phyloP scores from a whole-genome alignment of 805 yeast genomes.

The Kazachstania taianensis region DNA sequence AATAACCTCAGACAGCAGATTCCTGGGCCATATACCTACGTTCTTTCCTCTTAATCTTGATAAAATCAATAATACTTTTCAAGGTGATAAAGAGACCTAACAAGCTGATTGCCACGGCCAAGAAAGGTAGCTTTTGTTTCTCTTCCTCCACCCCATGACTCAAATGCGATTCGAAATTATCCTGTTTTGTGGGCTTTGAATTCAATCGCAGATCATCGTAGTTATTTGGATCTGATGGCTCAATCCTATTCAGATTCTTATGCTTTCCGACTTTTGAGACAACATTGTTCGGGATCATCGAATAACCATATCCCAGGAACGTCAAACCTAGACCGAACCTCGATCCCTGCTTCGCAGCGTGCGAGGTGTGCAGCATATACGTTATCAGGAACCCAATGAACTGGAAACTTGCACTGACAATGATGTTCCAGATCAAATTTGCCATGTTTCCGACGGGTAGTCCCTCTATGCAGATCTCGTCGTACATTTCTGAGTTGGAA shows the following conservation, averaged over 20 bases:
- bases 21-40: conserved; percentile 26
- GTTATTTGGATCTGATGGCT: conserved; percentile 50
- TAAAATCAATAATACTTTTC: conserved; percentile 64
- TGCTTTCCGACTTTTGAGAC: conserved; percentile 24
- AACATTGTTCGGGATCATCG: conserved; percentile 40
- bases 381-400: conserved; percentile 88
- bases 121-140: conserved; percentile 35
- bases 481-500: conserved; percentile 47
- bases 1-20: conserved; percentile 6
- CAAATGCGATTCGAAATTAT: conserved; percentile 22
- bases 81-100: conserved; percentile 57
- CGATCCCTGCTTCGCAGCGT: conserved; percentile 94
- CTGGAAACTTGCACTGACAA: conserved; percentile 86
- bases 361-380: conserved; percentile 86
- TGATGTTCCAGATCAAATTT: conserved; percentile 79
- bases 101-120: conserved; percentile 54
- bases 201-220: conserved; percentile 33
- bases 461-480: conserved; percentile 90
- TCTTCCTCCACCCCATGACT: conserved; percentile 27
- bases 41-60: conserved; percentile 70
- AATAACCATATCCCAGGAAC: conserved; percentile 58
- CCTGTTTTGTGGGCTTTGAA: conserved; percentile 16
- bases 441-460: conserved; percentile 90
- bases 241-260: conserved; percentile 32
- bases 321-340: conserved; percentile 86